Conservation (phyloP, 768 basidiomycete species). For the Daedaleopsis sinensis region DNA sequence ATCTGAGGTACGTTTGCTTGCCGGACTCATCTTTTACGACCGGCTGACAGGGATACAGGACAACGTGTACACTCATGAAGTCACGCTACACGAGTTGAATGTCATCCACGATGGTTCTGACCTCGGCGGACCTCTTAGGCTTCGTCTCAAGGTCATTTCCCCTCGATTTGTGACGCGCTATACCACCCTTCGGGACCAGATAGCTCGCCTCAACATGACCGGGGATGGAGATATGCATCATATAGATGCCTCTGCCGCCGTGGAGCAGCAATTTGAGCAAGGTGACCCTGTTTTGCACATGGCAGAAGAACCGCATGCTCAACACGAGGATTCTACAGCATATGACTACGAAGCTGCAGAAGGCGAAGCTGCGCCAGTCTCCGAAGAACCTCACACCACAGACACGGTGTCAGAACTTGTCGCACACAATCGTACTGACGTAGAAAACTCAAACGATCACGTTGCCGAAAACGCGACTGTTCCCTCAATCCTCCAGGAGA, state of each 20-base stretch:
- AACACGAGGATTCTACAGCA: background rate
- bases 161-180: conserved; percentile 74
- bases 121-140: conserved; percentile 62
- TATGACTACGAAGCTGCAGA: background rate
- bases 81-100: conserved; percentile 73
- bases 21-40: background rate
- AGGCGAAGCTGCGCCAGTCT: background rate
- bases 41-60: conserved; percentile 47
- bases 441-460: background rate
- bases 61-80: conserved; percentile 67
- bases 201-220: conserved; percentile 42
- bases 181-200: conserved; percentile 61
- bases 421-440: background rate
- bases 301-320: background rate
- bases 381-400: background rate
- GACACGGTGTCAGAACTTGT: background rate
- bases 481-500: background rate
- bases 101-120: conserved; percentile 68
- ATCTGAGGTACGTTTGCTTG: conserved; percentile 56
- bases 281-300: conserved; percentile 20
- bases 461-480: background rate
- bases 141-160: conserved; percentile 47
- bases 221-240: conserved; percentile 21
- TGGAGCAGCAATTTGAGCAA: conserved; percentile 14
- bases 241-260: background rate